Conservation (phyloP, 306 rosid genomes). For the Glycine tomentella region DNA sequence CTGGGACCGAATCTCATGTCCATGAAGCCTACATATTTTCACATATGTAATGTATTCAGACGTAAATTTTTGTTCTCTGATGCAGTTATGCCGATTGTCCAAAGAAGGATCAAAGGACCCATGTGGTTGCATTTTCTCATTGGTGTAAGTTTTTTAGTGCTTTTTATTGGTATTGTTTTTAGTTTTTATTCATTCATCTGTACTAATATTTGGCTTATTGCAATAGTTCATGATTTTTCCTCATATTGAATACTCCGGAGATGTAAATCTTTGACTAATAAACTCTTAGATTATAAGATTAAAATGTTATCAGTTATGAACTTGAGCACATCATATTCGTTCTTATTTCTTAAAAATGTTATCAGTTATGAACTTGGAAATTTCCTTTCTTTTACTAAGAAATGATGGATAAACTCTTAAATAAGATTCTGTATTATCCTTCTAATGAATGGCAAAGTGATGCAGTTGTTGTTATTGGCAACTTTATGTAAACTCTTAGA, state of each 20-base stretch:
- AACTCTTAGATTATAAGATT: slow-evolving; percentile 21
- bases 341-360: not conserved
- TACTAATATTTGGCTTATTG: not conserved
- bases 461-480: not conserved
- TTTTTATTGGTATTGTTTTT: not conserved
- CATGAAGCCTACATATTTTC: slow-evolving; percentile 5
- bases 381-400: not conserved
- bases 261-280: not conserved
- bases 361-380: not conserved
- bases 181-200: not conserved
- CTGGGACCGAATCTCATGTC: not conserved
- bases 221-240: not conserved
- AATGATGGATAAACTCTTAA: slow-evolving; percentile 16
- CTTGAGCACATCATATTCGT: not conserved
- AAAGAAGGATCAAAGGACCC: slow-evolving; percentile 71
- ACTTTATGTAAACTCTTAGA: not conserved
- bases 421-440: not conserved
- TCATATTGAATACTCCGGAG: slow-evolving; percentile 7
- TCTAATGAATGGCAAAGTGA: slow-evolving; percentile 21
- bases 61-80: not conserved
- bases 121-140: slow-evolving; percentile 88
- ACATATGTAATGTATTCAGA: not conserved
- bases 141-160: slow-evolving; percentile 64
- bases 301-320: too few species aligned
- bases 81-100: slow-evolving; percentile 85